Base-by-base conservation (phyloP, 345 rosid genomes). In the Camelina sativa region DNA sequence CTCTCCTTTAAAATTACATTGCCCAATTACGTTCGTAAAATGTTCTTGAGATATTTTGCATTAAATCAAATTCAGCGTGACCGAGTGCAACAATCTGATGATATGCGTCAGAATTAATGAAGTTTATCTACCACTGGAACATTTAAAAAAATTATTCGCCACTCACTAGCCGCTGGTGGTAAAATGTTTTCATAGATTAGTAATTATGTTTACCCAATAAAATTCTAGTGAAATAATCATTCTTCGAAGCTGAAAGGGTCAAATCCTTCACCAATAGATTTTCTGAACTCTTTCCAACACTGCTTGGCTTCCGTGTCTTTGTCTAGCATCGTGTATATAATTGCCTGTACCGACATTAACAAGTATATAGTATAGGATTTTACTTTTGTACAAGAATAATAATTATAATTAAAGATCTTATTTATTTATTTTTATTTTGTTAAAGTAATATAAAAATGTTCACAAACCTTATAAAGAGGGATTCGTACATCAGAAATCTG, bases 251-350 rank as follows among this genome's bases (percentile, higher is more conserved):
- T 65, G 50, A 56, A 69, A 64, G 82, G 82, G 44, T 79, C 76
- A 74, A 79, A 62, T 30, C 82, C 82, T 64, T 74, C 76, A 43
- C 82, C 82, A 17, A 79, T 74, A 34, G 82, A 74, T 43, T 79
- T 79, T 64, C 82, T 74, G 58, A 79, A 79, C 43, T 68, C 82
- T 79, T 79, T 79, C 82, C 82, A 79, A 58, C 56, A 79, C 62
- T 68, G 71, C 61, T 74, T 79, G 55, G 82, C 82, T 74, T 79
- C 79, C 6, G 56, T 51, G 52, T 79, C 82, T 56, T 37, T 79
- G 67, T 79, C 79, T 41, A 79, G 22, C 79, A 79, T 79, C 10
- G 82, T 79, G 51, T 55, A 79, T 63, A 79, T 69, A 50, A 79
- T 79, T 46, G 82, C 82, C 82, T 79, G 74, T 60, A 65, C 30